Base-by-base conservation (phyloP, 805 yeast species). In the Pichia paraexigua region DNA sequence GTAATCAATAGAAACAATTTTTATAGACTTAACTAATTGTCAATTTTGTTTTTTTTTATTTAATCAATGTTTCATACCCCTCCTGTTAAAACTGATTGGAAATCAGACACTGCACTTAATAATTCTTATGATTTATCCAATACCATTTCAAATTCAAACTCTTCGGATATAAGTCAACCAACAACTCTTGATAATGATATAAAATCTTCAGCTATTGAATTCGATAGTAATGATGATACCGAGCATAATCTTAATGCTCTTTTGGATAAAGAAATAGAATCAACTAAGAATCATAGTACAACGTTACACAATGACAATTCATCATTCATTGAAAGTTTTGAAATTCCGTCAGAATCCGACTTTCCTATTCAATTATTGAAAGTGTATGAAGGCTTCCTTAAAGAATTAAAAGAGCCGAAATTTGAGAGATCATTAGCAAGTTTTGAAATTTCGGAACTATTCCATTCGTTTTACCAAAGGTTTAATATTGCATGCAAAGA, bases 351-450 rank as follows among this genome's bases (percentile, higher is more conserved):
- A 9, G 53, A 58, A 45, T 59, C 60, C 15, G 65, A 64, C 42
- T 46, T 67, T 11, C 72, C 72, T 1, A 48, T 54, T 1, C 56
- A 56, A 8, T 53, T 69, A 10, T 41, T 57, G 3, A 52, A 55
- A 42, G 55, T 55, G 24, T 57, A 67, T 45, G 67, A 66, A 40
- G 51, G 45, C 2, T 69, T 68, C 41, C 52, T 63, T 24, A 61
- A 59, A 45, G 69, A 60, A 42, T 58, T 69, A 24, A 64, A 67
- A 46, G 68, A 65, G 47, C 73, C 73, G 2, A 56, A 66, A 40
- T 69, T 68, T 54, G 60, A 64, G n/a, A 61, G 63, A 47, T 70
- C 72, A 0, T 56, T 68, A 44, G 69, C 70, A 13, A 59, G 65
- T 41, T 62, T 60, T 51, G 71, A 69, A 51, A 63, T 69, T 28